A percentile compares a stretch with the other conserved stretches of the same genome.
Evolutionary conservation across 2,329 filamentous ascomycete genomes (phyloP).

Genomic region (Aspergillus sp.): DNA sequence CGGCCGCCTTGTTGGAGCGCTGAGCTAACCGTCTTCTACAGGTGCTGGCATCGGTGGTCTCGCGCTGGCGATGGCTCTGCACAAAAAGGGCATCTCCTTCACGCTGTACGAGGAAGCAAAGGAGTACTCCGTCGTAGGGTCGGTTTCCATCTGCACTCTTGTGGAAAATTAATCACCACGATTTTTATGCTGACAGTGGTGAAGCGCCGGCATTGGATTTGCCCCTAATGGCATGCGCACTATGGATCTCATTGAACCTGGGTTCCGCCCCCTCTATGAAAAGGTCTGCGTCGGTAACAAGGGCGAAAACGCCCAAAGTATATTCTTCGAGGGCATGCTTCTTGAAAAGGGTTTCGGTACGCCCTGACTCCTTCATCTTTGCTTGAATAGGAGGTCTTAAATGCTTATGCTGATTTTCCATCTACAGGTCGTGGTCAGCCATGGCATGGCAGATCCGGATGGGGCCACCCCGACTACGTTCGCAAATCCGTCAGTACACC

Average conservation of each 20-base stretch:
- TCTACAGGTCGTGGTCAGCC: slow-evolving; percentile 2
- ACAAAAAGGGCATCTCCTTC: slow-evolving; percentile 9
- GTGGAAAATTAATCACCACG: not conserved
- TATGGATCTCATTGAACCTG: slow-evolving; percentile 5
- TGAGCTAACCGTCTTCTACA: not conserved
- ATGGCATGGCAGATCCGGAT: slow-evolving; percentile 9
- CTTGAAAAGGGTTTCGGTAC: slow-evolving; percentile 4
- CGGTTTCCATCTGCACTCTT: not conserved
- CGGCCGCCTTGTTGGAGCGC: not conserved
- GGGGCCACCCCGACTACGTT: slow-evolving; percentile 9
- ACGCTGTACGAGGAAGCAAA: slow-evolving; percentile 10
- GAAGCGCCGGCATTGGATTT: slow-evolving; percentile 8
- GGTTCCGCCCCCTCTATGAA: slow-evolving; percentile 6
- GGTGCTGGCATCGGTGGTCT: slow-evolving; percentile 4
- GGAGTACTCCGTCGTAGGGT: slow-evolving; percentile 11
- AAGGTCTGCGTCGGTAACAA: slow-evolving; percentile 7
- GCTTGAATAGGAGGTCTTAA: not conserved
- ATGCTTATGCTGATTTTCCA: not conserved
- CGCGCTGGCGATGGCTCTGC: slow-evolving; percentile 5
- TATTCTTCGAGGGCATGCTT: slow-evolving; percentile 8
- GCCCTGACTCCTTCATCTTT: not conserved
- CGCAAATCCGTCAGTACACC: slow-evolving; percentile 7
- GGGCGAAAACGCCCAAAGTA: slow-evolving; percentile 1
- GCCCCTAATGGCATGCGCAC: slow-evolving; percentile 6
- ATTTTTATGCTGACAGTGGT: not conserved